Evolutionary conservation across 306 rosid species (phyloP).

Genomic region (Citrullus amarus): DNA sequence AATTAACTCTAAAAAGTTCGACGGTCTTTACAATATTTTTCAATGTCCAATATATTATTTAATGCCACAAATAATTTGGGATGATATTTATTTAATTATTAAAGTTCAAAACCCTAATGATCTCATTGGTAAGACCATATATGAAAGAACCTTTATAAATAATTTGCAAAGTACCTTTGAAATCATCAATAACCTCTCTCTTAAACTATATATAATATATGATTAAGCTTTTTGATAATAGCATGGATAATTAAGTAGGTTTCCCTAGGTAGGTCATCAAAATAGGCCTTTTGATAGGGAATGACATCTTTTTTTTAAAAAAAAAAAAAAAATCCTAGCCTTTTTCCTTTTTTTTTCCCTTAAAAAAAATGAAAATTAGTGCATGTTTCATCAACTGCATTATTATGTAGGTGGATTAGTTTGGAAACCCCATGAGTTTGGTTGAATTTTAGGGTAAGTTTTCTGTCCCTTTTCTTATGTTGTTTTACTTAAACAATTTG

Average conservation of each 20-base stretch:
- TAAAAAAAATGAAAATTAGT: too few relatives aligned
- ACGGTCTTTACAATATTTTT: neutral
- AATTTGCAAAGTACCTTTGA: neutral
- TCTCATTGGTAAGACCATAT: slow-evolving; percentile 7
- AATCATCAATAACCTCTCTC: neutral
- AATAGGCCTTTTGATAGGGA: neutral
- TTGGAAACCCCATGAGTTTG: neutral
- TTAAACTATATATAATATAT: neutral
- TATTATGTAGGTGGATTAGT: neutral
- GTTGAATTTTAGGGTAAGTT: neutral
- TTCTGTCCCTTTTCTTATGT: neutral
- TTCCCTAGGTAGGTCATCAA: slow-evolving; percentile 1
- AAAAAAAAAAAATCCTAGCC: too few relatives aligned
- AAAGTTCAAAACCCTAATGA: neutral
- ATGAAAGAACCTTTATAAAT: neutral
- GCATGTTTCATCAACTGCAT: neutral
- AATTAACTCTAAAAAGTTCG: neutral
- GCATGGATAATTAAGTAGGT: neutral
- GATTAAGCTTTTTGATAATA: neutral
- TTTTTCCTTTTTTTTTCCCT: too few relatives aligned
- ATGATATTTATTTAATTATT: neutral
- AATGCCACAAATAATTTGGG: neutral
- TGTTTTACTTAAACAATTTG: neutral
- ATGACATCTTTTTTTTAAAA: too few relatives aligned
- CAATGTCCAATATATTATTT: neutral